These are phyloP conservation scores for Tremella yokohamensis DNA, from an alignment of 768 basidiomycete genomes.

Conservation along the genomic window DNA sequence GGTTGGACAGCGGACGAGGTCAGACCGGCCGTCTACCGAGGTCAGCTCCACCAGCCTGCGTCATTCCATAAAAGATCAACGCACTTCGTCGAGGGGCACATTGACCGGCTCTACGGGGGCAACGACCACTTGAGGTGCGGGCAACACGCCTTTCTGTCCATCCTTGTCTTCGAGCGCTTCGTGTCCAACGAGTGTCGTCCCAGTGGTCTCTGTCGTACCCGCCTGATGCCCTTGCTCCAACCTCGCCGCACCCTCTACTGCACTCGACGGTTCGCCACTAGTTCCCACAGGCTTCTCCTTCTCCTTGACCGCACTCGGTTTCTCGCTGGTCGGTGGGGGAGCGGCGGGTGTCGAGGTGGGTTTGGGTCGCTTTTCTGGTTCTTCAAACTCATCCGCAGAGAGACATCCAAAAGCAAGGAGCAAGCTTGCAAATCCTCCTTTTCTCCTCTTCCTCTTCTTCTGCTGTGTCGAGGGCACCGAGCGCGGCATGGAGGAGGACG, in stretches of 20 bases:
- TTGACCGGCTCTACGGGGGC: constrained; percentile 45
- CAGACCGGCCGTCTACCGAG: constrained; percentile 65
- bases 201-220: neutral
- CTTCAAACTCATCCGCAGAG: constrained; percentile 43
- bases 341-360: constrained; percentile 13
- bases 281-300: constrained; percentile 5
- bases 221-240: constrained; percentile 2
- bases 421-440: constrained; percentile 36
- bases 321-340: constrained; percentile 8
- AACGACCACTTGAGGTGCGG: constrained; percentile 19
- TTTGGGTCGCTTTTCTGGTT: constrained; percentile 14
- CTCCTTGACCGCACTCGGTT: neutral
- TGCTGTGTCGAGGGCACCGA: constrained; percentile 12
- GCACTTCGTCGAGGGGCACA: constrained; percentile 61
- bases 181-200: constrained; percentile 2
- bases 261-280: neutral
- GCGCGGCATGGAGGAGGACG: constrained; percentile 2
- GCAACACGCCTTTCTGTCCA: constrained; percentile 2
- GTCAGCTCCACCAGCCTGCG: constrained; percentile 1
- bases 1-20: constrained; percentile 89
- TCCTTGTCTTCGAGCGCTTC: constrained; percentile 8
- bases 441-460: constrained; percentile 41
- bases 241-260: neutral
- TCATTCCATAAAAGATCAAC: neutral
- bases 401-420: constrained; percentile 42